phyloP scores from a whole-genome alignment of 768 basidiomycete species.

The Chlorophyllum brunneum region DNA sequence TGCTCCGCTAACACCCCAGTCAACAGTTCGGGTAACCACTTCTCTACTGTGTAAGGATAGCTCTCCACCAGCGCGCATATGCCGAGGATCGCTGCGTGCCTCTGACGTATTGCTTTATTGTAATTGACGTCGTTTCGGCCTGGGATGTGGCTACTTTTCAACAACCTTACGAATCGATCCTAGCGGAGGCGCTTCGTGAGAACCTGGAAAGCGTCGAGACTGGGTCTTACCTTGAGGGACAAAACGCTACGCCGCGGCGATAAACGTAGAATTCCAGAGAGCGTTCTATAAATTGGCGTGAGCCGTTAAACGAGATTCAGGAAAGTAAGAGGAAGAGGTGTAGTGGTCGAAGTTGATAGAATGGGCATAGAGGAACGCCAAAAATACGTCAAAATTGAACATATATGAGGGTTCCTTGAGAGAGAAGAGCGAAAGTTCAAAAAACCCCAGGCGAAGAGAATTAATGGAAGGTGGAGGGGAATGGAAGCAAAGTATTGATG shows the following conservation, averaged over 20 bases:
- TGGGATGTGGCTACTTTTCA: constrained; percentile 66
- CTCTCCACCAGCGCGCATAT: constrained; percentile 91
- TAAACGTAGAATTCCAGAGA: constrained; percentile 79
- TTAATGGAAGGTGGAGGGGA: background rate
- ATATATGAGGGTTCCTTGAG: background rate
- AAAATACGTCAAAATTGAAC: constrained; percentile 7
- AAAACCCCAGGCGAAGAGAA: too few species aligned
- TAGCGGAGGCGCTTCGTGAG: constrained; percentile 22
- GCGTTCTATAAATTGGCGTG: constrained; percentile 40
- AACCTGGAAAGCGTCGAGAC: background rate
- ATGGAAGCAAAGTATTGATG: background rate
- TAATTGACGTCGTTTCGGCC: constrained; percentile 60
- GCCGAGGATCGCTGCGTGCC: constrained; percentile 92
- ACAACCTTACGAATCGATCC: constrained; percentile 78
- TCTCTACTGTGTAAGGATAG: constrained; percentile 93
- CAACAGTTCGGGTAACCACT: constrained; percentile 87
- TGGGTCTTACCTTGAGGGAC: constrained; percentile 53
- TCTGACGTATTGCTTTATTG: constrained; percentile 65
- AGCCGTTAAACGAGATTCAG: background rate
- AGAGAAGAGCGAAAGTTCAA: background rate
- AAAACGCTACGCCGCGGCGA: constrained; percentile 77
- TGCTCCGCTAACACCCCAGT: constrained; percentile 77
- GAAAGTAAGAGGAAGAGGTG: background rate
- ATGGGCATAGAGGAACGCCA: background rate
- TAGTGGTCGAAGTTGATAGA: background rate